These are phyloP conservation scores for Saccharata proteae DNA, from an alignment of 2,329 filamentous ascomycete species.

Conservation along the genomic window DNA sequence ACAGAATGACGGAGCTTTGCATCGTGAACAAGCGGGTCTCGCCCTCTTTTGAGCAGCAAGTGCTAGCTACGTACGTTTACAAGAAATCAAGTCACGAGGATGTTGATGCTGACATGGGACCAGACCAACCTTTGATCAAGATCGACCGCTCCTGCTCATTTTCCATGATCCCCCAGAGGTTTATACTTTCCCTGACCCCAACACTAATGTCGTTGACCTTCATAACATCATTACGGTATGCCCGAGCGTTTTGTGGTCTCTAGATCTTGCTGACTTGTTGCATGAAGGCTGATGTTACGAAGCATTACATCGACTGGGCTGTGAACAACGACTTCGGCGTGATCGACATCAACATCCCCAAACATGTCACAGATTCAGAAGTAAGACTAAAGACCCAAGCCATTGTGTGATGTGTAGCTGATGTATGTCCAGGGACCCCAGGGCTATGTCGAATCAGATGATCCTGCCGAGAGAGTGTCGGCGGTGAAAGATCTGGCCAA, in stretches of 20 bases:
- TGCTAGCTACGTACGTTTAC: slow-evolving; percentile 56
- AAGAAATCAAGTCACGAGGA: no score
- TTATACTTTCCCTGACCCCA: slow-evolving; percentile 29
- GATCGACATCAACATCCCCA: slow-evolving; percentile 84
- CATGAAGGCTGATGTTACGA: slow-evolving; percentile 65
- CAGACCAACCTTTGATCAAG: slow-evolving; percentile 52
- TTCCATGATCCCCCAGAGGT: slow-evolving; percentile 68
- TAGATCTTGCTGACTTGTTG: slow-evolving; percentile 12
- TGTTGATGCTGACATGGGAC: slow-evolving; percentile 9
- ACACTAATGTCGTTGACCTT: slow-evolving; percentile 58
- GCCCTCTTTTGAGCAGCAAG: slow-evolving; percentile 73
- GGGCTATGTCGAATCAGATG: slow-evolving; percentile 37
- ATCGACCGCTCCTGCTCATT: slow-evolving; percentile 64
- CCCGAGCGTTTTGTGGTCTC: slow-evolving; percentile 12
- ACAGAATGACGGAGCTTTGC: slow-evolving; percentile 68
- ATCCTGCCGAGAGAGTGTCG: slow-evolving; percentile 22
- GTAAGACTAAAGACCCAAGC: slow-evolving; percentile 26
- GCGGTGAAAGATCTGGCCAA: slow-evolving; percentile 59
- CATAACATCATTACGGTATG: slow-evolving; percentile 85
- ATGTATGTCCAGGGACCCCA: slow-evolving; percentile 16
- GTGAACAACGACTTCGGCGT: slow-evolving; percentile 64
- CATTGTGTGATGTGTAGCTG: neutral
- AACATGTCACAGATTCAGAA: slow-evolving; percentile 54
- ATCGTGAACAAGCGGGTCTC: slow-evolving; percentile 63
- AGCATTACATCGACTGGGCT: slow-evolving; percentile 77